Evolutionary conservation across 164 flowering plant species (phyloP).

Genomic region (Chimonanthus salicifolius): DNA sequence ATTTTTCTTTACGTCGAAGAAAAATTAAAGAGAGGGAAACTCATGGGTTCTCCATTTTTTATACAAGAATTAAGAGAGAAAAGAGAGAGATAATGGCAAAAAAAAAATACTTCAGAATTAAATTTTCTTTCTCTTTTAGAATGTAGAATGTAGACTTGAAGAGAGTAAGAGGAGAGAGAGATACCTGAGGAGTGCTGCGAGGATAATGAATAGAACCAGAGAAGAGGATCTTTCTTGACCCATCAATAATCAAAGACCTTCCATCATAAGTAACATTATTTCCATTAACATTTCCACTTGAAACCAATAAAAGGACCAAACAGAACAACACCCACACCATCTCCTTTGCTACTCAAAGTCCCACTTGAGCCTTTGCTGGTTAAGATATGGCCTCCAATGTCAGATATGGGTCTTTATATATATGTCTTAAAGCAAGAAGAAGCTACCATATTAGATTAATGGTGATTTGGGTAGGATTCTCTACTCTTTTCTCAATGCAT

Average conservation of each 20-base stretch:
- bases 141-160: not conserved
- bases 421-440: no score
- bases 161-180: slow-evolving; percentile 8
- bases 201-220: slow-evolving; percentile 65
- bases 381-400: not conserved
- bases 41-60: no score
- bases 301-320: not conserved
- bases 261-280: slow-evolving; percentile 40
- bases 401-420: no score
- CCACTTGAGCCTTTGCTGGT: not conserved
- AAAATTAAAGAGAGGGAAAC: no score
- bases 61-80: no score
- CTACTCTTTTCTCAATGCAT: no score
- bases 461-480: no score
- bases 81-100: no score
- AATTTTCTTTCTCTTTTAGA: no score
- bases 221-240: slow-evolving; percentile 36
- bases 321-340: not conserved
- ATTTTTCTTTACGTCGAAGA: no score
- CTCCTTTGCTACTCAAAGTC: not conserved
- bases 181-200: slow-evolving; percentile 56
- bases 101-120: no score
- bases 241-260: slow-evolving; percentile 41
- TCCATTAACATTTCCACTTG: slow-evolving; percentile 13
- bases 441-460: no score